Base-by-base conservation (phyloP, 2,329 filamentous ascomycete species). In the Pseudovirgaria hyperparasitica region DNA sequence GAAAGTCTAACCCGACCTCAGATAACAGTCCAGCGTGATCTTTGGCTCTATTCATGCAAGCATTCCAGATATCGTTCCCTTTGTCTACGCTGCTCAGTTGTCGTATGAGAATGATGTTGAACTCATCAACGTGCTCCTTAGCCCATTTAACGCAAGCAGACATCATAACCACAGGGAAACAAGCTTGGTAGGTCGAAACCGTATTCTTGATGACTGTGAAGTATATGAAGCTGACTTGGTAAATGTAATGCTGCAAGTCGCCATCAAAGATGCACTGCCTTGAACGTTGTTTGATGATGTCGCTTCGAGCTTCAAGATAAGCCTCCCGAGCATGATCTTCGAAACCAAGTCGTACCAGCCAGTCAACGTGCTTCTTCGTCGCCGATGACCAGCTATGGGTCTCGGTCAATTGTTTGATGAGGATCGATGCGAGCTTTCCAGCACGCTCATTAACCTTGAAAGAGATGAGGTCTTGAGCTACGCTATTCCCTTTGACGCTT, bases 141-240 rank as follows among this genome's bases (percentile, higher is more conserved):
- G 85, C 86, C 90, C 90, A 98, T 48, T 87, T 92, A 43, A 98
- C 87, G 42, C 85, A 92, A 1, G 86, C 85, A 44, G 84, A 92
- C 69, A 90, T 92, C 62, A 90, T 82, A 9, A 75, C 65, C 15
- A 82, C 69, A 8, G 85, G 77, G 49, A 96, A 96, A 35, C 54
- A 57, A 28, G 65, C 62, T 47, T 92, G 84, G 55, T 90, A 94
- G 45, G 82, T 86, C 45, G 72, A 70, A 33, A 96, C 80, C 0
- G 90, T 96, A 55, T 96, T 94, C 41, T 82, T 76, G 48, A 98
- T 87, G 38, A 93, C 70, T 28, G 76, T 85, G 57, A 98, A 98
- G 55, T 93, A 94, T 31, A 93, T 85, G 54, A 85, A 94, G 2
- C 87, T 90, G 24, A 96, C 66, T 49, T 93, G 82, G 67, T 86